phyloP scores from a whole-genome alignment of 148 eudicot genomes.

The Rhododendron ovatum region DNA sequence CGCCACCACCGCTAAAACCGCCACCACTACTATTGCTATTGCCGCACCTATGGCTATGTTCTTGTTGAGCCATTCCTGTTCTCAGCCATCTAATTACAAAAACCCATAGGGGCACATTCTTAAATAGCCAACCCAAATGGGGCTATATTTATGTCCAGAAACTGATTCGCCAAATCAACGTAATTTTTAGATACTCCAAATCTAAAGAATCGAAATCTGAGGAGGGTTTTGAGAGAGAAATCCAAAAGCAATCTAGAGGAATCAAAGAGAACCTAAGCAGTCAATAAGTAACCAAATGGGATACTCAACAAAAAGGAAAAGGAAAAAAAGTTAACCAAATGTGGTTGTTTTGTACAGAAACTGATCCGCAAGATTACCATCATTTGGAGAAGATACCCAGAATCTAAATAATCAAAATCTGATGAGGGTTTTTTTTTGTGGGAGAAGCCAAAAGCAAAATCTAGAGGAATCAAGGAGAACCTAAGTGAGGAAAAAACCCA shows the following conservation, averaged over 20 bases:
- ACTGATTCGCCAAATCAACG: conserved; percentile 9
- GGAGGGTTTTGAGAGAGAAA: conserved; percentile 12
- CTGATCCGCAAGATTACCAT: not conserved
- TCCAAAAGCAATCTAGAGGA: conserved; percentile 5
- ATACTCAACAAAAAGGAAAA: not conserved
- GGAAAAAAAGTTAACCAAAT: not conserved
- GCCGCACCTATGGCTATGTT: conserved; percentile 34
- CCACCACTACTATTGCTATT: conserved; percentile 26
- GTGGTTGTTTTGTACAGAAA: not conserved
- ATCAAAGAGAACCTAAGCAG: conserved; percentile 19
- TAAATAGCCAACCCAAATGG: conserved; percentile 15
- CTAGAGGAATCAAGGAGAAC: conserved; percentile 10
- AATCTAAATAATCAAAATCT: conserved; percentile 12
- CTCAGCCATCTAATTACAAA: conserved; percentile 26
- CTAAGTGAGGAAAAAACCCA: conserved; percentile 16
- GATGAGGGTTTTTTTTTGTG: not conserved
- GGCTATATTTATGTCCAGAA: not conserved
- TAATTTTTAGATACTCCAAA: conserved; percentile 15
- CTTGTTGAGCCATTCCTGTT: conserved; percentile 47
- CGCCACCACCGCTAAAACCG: not conserved
- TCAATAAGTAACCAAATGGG: not conserved
- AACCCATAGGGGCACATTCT: not conserved
- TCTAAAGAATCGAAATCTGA: conserved; percentile 11
- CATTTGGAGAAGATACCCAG: not conserved
- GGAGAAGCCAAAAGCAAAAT: not conserved